A percentile compares a stretch with the other conserved stretches of the same genome.
These are phyloP conservation scores for Ceratobasidium sp. DNA, from an alignment of 1,284 basidiomycete species.

Conservation along the genomic window DNA sequence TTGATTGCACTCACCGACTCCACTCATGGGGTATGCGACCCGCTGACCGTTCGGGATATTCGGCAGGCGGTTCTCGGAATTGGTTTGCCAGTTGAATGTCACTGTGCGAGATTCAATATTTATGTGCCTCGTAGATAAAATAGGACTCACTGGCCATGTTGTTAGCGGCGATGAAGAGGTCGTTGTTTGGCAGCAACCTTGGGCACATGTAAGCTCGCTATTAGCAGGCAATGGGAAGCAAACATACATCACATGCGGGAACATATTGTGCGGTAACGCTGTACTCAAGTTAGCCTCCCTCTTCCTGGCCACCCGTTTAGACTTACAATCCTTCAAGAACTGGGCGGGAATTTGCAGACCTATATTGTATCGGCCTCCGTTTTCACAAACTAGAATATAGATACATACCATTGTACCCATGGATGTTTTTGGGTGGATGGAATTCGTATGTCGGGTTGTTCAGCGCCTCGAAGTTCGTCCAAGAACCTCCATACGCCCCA, in stretches of 20 bases:
- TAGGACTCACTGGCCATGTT: slow-evolving; percentile 35
- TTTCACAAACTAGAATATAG: background rate
- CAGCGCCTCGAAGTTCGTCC: slow-evolving; percentile 73
- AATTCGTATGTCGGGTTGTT: too few species aligned
- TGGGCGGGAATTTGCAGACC: slow-evolving; percentile 24
- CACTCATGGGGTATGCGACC: slow-evolving; percentile 55
- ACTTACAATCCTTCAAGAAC: slow-evolving; percentile 46
- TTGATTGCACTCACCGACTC: slow-evolving; percentile 42
- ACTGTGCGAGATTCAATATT: slow-evolving; percentile 49
- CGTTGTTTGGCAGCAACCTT: slow-evolving; percentile 43
- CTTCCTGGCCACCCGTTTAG: background rate
- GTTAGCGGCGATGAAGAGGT: slow-evolving; percentile 46
- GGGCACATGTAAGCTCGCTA: slow-evolving; percentile 3
- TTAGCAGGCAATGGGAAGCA: background rate
- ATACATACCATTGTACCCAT: slow-evolving; percentile 42
- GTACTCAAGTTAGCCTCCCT: background rate
- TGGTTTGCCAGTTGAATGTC: slow-evolving; percentile 56
- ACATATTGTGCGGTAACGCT: slow-evolving; percentile 43
- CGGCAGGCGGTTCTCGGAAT: slow-evolving; percentile 54
- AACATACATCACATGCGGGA: slow-evolving; percentile 43
- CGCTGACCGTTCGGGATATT: slow-evolving; percentile 60
- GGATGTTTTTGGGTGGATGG: slow-evolving; percentile 44
- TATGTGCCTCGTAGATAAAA: background rate
- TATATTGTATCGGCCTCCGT: background rate
- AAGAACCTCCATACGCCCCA: slow-evolving; percentile 54